These are phyloP conservation scores for Nannochloropsis granulata DNA, from an alignment of 108 stramenopile genomes.

Conservation along the genomic window DNA sequence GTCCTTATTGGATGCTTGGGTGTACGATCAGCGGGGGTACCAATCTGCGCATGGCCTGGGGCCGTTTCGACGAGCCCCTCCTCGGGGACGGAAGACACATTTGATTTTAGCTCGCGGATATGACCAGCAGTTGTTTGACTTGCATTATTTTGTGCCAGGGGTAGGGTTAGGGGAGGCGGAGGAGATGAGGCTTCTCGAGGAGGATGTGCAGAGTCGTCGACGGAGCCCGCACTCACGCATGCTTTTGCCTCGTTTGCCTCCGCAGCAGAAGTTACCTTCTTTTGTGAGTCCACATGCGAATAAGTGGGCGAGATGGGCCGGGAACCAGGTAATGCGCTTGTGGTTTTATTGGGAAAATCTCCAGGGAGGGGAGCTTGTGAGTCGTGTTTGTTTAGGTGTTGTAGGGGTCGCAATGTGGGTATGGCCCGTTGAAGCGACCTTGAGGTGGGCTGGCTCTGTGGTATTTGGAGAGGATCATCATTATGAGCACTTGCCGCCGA, in stretches of 20 bases:
- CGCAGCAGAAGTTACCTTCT: neutral
- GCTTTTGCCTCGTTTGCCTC: neutral
- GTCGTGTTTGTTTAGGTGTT: neutral
- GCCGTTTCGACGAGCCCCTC: neutral
- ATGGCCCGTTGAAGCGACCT: neutral
- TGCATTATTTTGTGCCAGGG: neutral
- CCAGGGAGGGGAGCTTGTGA: neutral
- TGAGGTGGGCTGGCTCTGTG: neutral
- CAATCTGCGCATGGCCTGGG: neutral
- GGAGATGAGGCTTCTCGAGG: neutral
- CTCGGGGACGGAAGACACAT: neutral
- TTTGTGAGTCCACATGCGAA: neutral
- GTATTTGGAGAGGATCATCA: neutral
- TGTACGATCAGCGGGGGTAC: neutral
- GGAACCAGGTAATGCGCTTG: neutral
- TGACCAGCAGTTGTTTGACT: neutral
- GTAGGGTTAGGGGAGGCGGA: neutral
- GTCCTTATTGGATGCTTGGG: neutral
- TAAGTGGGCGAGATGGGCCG: neutral
- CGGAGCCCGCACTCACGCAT: neutral
- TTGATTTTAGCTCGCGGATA: neutral
- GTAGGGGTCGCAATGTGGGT: neutral
- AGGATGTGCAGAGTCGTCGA: too few species aligned
- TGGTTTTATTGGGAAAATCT: neutral
- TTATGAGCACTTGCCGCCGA: neutral